Percentiles rank a stretch among this genome's conserved stretches.
Evolutionary conservation across 2,329 filamentous ascomycete species (phyloP).

Genomic region (Westerdykella aurantiaca): DNA sequence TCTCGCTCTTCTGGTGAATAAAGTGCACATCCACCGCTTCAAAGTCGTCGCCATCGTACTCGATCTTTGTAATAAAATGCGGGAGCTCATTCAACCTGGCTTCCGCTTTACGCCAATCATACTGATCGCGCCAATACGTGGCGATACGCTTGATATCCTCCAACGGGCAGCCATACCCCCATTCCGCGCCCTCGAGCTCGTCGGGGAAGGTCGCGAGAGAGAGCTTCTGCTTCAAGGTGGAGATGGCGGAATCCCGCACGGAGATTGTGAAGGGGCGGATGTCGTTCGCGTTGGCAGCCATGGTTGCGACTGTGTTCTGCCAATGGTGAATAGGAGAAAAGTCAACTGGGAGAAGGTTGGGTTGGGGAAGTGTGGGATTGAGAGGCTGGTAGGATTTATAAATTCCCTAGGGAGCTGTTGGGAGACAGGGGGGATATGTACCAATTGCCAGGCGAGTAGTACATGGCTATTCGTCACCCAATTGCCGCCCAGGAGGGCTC

Average conservation of each 20-base stretch:
- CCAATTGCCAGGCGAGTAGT: too few relatives aligned
- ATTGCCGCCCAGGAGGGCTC: too few relatives aligned
- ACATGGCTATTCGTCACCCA: too few relatives aligned
- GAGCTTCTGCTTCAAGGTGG: constrained; percentile 53
- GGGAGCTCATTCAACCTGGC: constrained; percentile 54
- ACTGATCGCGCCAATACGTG: constrained; percentile 51
- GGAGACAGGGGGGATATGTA: too few relatives aligned
- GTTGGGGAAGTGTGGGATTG: too few relatives aligned
- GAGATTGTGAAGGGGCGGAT: constrained; percentile 20
- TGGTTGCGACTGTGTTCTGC: too few relatives aligned
- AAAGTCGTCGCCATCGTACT: constrained; percentile 49
- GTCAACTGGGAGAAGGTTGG: too few relatives aligned
- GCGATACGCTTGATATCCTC: constrained; percentile 55
- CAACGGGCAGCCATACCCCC: constrained; percentile 57
- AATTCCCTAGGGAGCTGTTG: too few relatives aligned
- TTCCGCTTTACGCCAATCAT: constrained; percentile 59
- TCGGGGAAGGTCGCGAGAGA: constrained; percentile 51
- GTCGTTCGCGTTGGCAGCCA: too few relatives aligned
- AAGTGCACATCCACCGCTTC: constrained; percentile 59
- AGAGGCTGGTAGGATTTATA: too few relatives aligned
- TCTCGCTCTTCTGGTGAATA: constrained; percentile 52
- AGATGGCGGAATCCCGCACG: constrained; percentile 42
- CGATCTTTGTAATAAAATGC: constrained; percentile 52
- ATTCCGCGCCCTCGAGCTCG: constrained; percentile 43
- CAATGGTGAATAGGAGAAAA: too few relatives aligned